These are phyloP conservation scores for Kwoniella shandongensis DNA, from an alignment of 768 basidiomycete genomes.

Conservation along the genomic window DNA sequence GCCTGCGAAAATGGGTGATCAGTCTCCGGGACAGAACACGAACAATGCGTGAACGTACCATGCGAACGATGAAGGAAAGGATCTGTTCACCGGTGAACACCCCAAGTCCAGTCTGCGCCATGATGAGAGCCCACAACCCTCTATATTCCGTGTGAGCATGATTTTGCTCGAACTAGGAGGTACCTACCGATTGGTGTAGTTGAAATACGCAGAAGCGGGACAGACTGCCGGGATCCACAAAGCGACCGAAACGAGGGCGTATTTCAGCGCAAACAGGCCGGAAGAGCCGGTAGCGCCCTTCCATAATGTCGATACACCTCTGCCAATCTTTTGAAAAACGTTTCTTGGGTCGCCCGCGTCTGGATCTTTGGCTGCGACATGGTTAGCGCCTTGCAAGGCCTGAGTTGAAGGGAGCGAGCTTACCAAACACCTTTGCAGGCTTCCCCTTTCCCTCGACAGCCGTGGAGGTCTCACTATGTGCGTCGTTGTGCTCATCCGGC, in stretches of 20 bases:
- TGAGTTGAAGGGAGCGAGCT: background rate
- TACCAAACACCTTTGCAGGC: conserved; percentile 19
- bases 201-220: conserved; percentile 55
- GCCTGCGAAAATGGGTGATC: conserved; percentile 22
- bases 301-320: conserved; percentile 53
- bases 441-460: conserved; percentile 23
- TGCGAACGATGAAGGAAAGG: conserved; percentile 57
- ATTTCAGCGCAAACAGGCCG: conserved; percentile 61
- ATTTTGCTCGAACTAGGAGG: background rate
- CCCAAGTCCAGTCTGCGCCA: conserved; percentile 63
- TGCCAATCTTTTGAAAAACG: conserved; percentile 55
- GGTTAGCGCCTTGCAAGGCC: too few species aligned
- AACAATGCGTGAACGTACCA: conserved; percentile 53
- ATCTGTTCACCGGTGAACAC: conserved; percentile 65
- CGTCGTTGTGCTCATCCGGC: conserved; percentile 48
- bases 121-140: conserved; percentile 63
- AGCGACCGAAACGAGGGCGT: conserved; percentile 58
- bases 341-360: conserved; percentile 60
- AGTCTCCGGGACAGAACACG: conserved; percentile 37
- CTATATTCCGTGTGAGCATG: conserved; percentile 47
- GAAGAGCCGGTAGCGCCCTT: conserved; percentile 57
- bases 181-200: conserved; percentile 21
- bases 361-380: conserved; percentile 49
- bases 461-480: conserved; percentile 20
- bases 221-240: conserved; percentile 61